Base-by-base conservation (phyloP, 768 basidiomycete species). In the Leccinum longicurvipes region DNA sequence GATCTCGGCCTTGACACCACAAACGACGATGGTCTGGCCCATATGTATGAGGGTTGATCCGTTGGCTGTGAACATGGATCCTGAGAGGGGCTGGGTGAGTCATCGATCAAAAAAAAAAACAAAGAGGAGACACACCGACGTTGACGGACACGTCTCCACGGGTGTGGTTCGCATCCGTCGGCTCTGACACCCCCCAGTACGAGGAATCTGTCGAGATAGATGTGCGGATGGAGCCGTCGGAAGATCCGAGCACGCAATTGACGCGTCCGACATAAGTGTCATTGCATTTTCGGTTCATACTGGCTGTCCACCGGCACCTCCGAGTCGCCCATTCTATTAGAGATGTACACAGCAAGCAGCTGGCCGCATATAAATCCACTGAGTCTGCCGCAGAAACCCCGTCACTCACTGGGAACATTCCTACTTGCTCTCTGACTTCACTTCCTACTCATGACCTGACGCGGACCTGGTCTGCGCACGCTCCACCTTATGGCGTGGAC, bases 1-100 rank as follows among this genome's bases (percentile, higher is more conserved):
- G 41, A 96, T 87, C 72, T 98, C 95, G 14, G 93, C 94, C 68
- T 97, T 98, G 61, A 99, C 84, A 1, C 97, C 97, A 64, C 95
- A 98, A 0, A 98, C 91, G 34, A 98, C 78, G 1, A 93, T 98
- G n/a, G 96, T 97, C 47, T 91, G 81, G 19, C 97, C 97, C 56
- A 98, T 69, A 25, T 93, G 78, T 4, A 98, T 91, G 39, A 99
- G 85, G 0, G 95, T 86, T 4, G 94, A 97, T 0, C 95, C 94
- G 59, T 94, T 82, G 0, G 97, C 94, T 0, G 97, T 98, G 1
- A 90, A 87, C 74, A 99, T 89, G 3, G 95, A 96, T 51, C 93
- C 94, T 51, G 25, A 36, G 36, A 14, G 23, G 17, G 4, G 25
- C 6, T 25, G 19, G 42, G 44, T 42, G 41, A 14, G 23, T 15